These are phyloP conservation scores for Ustilago crameri DNA, from an alignment of 1,284 basidiomycete genomes.

Conservation along the genomic window DNA sequence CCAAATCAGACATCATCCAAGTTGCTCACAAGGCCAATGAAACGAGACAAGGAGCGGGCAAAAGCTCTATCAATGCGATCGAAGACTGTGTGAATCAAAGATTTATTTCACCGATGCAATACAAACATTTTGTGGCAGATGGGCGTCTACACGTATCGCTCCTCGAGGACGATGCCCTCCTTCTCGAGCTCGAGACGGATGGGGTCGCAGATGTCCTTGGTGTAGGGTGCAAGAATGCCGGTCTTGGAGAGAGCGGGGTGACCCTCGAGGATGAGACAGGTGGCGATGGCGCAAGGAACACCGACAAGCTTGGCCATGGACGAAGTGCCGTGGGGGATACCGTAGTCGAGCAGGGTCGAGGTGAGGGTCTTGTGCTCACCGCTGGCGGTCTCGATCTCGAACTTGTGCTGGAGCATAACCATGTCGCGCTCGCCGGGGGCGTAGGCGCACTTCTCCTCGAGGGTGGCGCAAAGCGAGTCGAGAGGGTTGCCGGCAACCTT, in stretches of 20 bases:
- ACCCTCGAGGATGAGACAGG: conserved; percentile 77
- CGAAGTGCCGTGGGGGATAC: conserved; percentile 79
- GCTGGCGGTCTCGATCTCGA: conserved; percentile 54
- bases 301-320: conserved; percentile 97
- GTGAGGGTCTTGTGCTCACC: conserved; percentile 85
- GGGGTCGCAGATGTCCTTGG: conserved; percentile 73
- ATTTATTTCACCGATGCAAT: too few species aligned
- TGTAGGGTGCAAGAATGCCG: conserved; percentile 84
- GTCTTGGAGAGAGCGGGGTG: conserved; percentile 72
- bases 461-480: conserved; percentile 89
- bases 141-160: conserved; percentile 59
- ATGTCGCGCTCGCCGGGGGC: conserved; percentile 90
- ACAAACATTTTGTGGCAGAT: neutral
- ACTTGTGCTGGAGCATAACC: conserved; percentile 95
- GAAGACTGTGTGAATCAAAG: too few species aligned
- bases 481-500: conserved; percentile 82
- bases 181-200: conserved; percentile 65
- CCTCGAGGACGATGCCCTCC: conserved; percentile 66
- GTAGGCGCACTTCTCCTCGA: conserved; percentile 93
- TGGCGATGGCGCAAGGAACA: conserved; percentile 91
- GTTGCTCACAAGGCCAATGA: too few species aligned
- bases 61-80: too few species aligned
- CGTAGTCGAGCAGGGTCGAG: conserved; percentile 91
- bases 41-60: too few species aligned
- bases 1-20: too few species aligned